Percentiles rank a stretch among this genome's conserved stretches.
phyloP scores from a whole-genome alignment of 164 flowering plant species.

The Aristolochia californica region DNA sequence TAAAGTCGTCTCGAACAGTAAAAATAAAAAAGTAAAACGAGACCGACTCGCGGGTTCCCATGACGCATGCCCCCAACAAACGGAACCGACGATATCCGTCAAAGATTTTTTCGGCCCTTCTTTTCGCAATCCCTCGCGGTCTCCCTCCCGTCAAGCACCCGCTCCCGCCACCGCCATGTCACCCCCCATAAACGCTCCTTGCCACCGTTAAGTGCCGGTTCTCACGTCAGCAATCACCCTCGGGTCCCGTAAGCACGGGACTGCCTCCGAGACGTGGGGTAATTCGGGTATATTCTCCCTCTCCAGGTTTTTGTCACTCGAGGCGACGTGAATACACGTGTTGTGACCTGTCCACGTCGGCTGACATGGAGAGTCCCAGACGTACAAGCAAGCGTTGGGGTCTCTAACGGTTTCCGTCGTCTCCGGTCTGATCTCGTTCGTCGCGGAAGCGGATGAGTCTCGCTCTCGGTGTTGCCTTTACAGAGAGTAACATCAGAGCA shows the following conservation, averaged over 20 bases:
- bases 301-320: too few species aligned
- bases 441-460: neutral
- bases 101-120: neutral
- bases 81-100: slow-evolving; percentile 6
- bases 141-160: neutral
- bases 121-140: neutral
- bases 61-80: slow-evolving; percentile 3
- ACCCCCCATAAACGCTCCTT: neutral
- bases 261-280: too few species aligned
- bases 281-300: neutral
- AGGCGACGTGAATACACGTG: neutral
- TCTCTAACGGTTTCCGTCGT: slow-evolving; percentile 5
- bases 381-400: too few species aligned
- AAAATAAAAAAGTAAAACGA: neutral
- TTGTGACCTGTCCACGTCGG: neutral
- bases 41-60: slow-evolving; percentile 1
- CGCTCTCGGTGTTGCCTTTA: too few species aligned
- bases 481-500: too few species aligned
- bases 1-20: neutral
- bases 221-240: neutral
- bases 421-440: neutral
- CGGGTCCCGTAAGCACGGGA: neutral
- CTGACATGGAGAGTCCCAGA: neutral
- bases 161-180: neutral
- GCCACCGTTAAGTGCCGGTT: neutral